These are phyloP conservation scores for Fusarium staphyleae DNA, from an alignment of 2,329 filamentous ascomycete genomes.

Conservation along the genomic window DNA sequence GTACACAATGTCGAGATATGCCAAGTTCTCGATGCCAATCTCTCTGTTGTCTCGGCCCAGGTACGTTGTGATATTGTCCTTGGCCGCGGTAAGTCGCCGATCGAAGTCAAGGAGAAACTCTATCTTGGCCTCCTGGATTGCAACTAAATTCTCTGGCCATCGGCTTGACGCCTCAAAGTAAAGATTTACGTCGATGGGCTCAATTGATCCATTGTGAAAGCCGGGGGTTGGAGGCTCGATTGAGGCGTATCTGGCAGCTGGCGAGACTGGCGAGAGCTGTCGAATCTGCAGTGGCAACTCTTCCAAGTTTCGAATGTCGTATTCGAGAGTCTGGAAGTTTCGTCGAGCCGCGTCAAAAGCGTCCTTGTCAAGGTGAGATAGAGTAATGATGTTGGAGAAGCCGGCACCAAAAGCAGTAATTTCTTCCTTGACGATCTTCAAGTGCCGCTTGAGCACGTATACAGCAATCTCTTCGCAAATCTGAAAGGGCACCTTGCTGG, in stretches of 20 bases:
- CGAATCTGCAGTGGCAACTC: slow-evolving; percentile 87
- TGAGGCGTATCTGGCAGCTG: slow-evolving; percentile 78
- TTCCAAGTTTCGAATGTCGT: slow-evolving; percentile 77
- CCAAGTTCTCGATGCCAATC: slow-evolving; percentile 74
- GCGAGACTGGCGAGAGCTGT: slow-evolving; percentile 76
- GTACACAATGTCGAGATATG: slow-evolving; percentile 83
- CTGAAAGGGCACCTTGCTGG: slow-evolving; percentile 64
- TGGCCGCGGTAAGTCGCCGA: slow-evolving; percentile 69
- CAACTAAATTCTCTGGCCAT: slow-evolving; percentile 91
- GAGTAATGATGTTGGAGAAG: slow-evolving; percentile 56
- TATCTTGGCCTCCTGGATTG: slow-evolving; percentile 92
- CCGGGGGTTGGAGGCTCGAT: slow-evolving; percentile 53
- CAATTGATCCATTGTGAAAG: slow-evolving; percentile 52
- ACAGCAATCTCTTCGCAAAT: slow-evolving; percentile 82
- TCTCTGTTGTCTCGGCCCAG: slow-evolving; percentile 82
- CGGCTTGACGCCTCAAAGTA: slow-evolving; percentile 93
- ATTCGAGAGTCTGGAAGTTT: slow-evolving; percentile 76
- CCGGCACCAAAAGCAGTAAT: slow-evolving; percentile 59
- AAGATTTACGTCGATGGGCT: slow-evolving; percentile 78
- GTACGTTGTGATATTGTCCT: slow-evolving; percentile 67
- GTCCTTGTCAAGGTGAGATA: slow-evolving; percentile 57
- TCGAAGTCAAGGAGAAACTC: slow-evolving; percentile 84
- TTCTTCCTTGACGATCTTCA: slow-evolving; percentile 65
- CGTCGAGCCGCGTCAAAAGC: slow-evolving; percentile 74
- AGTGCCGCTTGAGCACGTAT: slow-evolving; percentile 74